Base-by-base conservation (phyloP, 2,329 filamentous ascomycete genomes). In the Diaporthe sp. region DNA sequence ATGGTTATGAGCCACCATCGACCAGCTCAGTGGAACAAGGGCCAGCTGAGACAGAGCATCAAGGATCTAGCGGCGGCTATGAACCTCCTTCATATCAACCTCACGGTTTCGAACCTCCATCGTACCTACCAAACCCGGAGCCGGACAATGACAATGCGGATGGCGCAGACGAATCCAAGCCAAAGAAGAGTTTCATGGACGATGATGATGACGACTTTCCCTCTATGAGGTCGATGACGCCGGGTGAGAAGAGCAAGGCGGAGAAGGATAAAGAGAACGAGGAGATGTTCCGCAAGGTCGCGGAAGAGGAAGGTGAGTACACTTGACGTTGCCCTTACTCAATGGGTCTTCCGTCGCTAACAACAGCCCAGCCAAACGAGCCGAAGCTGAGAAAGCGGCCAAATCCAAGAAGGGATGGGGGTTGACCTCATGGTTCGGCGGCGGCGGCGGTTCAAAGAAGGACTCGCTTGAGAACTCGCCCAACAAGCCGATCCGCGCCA, bases 351-450 rank as follows among this genome's bases (percentile, higher is more conserved):
- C 61, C 37, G n/a, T 73, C 8, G 73, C 49, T 61, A 7, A n/a
- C 22, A 55, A 39, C 4, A 53, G 17, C 15, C 8, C 69, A 93
- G 92, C 92, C 28, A 92, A 94, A 86, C 90, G 90, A 74, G 90
- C 87, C 62, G 88, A 87, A 76, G 87, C 89, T 75, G 84, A 85
- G 72, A 86, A 87, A 75, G 87, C 87, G 76, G 84, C 85, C 49
- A 86, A 87, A 77, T 79, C 82, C 77, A 93, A 92, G 84, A 91
- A 92, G 79, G 92, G 94, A 42, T 98, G 96, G 92, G 94, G 93
- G 82, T 94, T 98, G 74, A 90, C 91, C 44, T 92, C 95, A 69
- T 98, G 96, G 95, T 97, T 98, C 77, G 91, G 92, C 78, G 94
- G 94, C 79, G 90, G 90, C 79, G 90, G 90, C 78, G 89, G 89